Base-by-base conservation (phyloP, 495 filamentous ascomycete species). In the Aspergillus incahuasiensis region DNA sequence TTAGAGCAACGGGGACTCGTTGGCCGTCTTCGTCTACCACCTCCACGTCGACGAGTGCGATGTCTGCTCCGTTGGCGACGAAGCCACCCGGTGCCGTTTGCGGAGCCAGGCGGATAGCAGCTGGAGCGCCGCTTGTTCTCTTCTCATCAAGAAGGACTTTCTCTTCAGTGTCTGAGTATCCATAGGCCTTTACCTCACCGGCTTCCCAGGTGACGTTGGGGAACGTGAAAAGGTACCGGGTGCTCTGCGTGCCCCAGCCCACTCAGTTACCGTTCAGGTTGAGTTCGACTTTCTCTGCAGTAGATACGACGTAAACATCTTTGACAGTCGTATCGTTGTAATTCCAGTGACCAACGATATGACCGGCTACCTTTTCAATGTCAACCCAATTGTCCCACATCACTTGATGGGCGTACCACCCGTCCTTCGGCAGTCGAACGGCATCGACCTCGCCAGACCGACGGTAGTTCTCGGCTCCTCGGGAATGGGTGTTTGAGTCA, bases 331-430 rank as follows among this genome's bases (percentile, higher is more conserved):
- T 48, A 24, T 47, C 42, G 30, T 58, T 58, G 28, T 54, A 58
- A 22, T 58, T 54, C 49, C 56, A 54, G 18, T 58, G 56, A 12
- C 56, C 50, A 25, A 54, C n/a, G 21, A 58, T 58, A 49, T 49
- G 56, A 5, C 56, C 55, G 2, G 43, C 3, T 3, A 44, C 19
- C 1, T 34, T 34, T 34, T 48, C 56, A 6, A 58, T 43, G 44
- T 58, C 50, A 2, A 54, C 56, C 50, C 50, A 53, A n/a, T 58
- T 54, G 32, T 58, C 56, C 50, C 56, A 58, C 56, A 53, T 58
- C 21, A 58, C 56, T 39, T 20, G 49, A 24, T 58, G 56, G 8
- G 50, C 56, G 41, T 58, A 52, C 50, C 50, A 52, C 21, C 41
- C 32, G 16, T 57, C 48, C 32, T 57, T 57, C 8, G 48, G 55